phyloP scores from a whole-genome alignment of 2,329 filamentous ascomycete species.

The Sarocladium oryzae region DNA sequence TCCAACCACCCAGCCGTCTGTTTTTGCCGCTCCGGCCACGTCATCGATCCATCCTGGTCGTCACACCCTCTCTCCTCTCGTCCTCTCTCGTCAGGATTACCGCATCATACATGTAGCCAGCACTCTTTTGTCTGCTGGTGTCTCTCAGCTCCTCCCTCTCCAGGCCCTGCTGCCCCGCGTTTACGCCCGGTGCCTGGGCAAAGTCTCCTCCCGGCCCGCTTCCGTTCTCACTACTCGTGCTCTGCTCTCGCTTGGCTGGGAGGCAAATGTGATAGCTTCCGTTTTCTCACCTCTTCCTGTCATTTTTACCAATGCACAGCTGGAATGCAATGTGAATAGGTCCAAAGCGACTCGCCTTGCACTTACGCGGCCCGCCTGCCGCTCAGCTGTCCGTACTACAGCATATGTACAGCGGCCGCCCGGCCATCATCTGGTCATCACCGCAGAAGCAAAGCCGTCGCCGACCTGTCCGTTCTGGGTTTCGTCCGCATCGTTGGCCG shows the following conservation, averaged over 20 bases:
- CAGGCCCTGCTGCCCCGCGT: background rate
- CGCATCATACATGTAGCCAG: background rate
- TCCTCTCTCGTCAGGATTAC: background rate
- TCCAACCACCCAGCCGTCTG: background rate
- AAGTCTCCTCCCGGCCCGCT: background rate
- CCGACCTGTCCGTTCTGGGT: conserved; percentile 2
- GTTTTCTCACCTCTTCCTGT: background rate
- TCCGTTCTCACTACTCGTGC: background rate
- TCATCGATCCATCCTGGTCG: background rate
- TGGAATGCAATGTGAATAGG: background rate
- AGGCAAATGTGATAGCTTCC: background rate
- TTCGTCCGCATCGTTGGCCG: background rate
- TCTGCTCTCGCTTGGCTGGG: background rate
- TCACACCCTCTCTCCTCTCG: background rate
- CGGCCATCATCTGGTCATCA: background rate
- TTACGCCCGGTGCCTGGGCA: background rate
- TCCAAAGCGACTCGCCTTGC: background rate
- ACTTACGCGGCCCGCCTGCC: too few species aligned
- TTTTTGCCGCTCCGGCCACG: background rate
- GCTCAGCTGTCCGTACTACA: background rate
- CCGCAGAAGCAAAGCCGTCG: conserved; percentile 5
- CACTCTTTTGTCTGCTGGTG: background rate
- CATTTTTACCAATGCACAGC: background rate
- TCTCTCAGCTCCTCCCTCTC: too few species aligned
- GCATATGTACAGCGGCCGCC: background rate